Evolutionary conservation across 1,284 basidiomycete species (phyloP), one percentile per base, ranked within the genome.

Genomic region (Ganoderma meredithae): DNA sequence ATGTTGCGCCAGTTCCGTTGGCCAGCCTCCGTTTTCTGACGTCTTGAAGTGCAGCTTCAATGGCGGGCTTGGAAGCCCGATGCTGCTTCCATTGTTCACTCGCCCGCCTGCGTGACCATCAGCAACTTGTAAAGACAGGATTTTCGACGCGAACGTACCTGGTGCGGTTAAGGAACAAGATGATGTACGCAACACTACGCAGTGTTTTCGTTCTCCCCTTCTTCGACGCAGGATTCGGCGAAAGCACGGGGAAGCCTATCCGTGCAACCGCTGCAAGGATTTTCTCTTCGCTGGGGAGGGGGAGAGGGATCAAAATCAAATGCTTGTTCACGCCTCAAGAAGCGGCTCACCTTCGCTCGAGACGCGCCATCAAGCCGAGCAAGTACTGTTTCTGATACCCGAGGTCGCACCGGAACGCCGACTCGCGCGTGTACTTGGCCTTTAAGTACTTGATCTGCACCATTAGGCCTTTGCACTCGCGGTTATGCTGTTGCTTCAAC

Each of bases 381-480:
- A 94, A 80, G 76, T 97, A 97, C 63, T 87, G 83, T 79, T 99
- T 99, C 82, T 99, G 97, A 76, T 95, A 91, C 4, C 86, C 84
- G 58, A 99, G 82, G 73, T 92, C 91, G 65, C 85, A 85, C n/a
- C 97, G 88, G 81, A 97, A 88, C 1, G 87, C 85, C 27, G 90
- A 88, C 81, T 99, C 97, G 41, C 97, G 86, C 1, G 88, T 92
- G 80, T 93, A 97, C 77, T 95, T 95, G 60, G 93, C 92, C 79
- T 99, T 97, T 71, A 99, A 86, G 80, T 98, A 98, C 60, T 87
- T 88, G 71, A 98, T 96, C 78, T 98, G 93, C 3, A 95, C 86
- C 67, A 97, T 86, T 25, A 97, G 82, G 15, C 95, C 95, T 77
- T 96, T 95, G 81, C 92, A 93, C 79, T 97, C 95, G 69, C 89